Conservation (phyloP, 257 asterid species). For the Ilex aquifolium region DNA sequence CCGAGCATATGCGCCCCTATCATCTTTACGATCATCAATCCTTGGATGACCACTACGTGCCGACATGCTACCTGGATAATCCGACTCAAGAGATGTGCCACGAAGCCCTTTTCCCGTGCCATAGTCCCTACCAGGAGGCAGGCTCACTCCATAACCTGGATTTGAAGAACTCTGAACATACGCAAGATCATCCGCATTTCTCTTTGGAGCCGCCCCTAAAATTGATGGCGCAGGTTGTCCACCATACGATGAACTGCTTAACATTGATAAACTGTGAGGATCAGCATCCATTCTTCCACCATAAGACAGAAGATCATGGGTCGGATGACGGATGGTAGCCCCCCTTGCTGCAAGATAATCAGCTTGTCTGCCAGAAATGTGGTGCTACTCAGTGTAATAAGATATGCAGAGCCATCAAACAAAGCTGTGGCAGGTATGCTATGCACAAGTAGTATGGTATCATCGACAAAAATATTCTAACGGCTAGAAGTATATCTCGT, state of each 20-base stretch:
- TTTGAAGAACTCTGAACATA: slow-evolving; percentile 64
- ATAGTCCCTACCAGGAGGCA: slow-evolving; percentile 98
- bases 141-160: slow-evolving; percentile 98
- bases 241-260: slow-evolving; percentile 57
- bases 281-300: slow-evolving; percentile 77
- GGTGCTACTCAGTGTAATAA: slow-evolving; percentile 61
- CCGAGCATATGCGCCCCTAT: slow-evolving; percentile 50
- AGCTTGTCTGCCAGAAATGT: slow-evolving; percentile 94
- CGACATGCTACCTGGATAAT: slow-evolving; percentile 49
- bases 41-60: slow-evolving; percentile 53
- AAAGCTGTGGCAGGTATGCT: slow-evolving; percentile 34
- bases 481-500: background rate
- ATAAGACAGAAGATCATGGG: slow-evolving; percentile 66
- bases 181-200: slow-evolving; percentile 57
- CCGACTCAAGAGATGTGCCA: slow-evolving; percentile 53
- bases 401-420: slow-evolving; percentile 30
- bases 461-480: background rate
- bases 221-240: slow-evolving; percentile 78
- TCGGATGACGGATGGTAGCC: slow-evolving; percentile 45
- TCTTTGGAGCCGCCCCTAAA: slow-evolving; percentile 86
- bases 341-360: slow-evolving; percentile 86
- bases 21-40: slow-evolving; percentile 66
- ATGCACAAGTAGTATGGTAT: slow-evolving; percentile 13
- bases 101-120: slow-evolving; percentile 84
- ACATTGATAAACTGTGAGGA: slow-evolving; percentile 48